Evolutionary conservation across 2,329 filamentous ascomycete species (phyloP), one percentile per base, ranked within the genome.

Genomic region (Aspergillus chevalieri): DNA sequence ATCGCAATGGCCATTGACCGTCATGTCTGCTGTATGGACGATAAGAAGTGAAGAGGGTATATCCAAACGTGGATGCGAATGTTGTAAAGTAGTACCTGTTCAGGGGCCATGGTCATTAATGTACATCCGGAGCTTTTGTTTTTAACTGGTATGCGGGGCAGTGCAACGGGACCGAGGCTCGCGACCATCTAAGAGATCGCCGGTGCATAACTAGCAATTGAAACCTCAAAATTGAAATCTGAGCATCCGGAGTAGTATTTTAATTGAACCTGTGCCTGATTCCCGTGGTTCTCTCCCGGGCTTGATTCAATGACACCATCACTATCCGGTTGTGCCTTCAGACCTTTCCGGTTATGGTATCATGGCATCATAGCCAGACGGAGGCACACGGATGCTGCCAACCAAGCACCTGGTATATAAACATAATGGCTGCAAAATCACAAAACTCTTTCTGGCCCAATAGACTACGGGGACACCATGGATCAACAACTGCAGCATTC

Each of bases 1-100:
- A 21, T 75, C 64, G 39, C 62, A 69, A 5, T 60, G 49, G 3
- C 74, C 74, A 17, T 74, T 59, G 21, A 67, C 52, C 4, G 59
- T 34, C 63, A 65, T 65, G 15, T 12, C 9, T 17, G 38, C 10
- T 43, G 10, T 19, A 36, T 39, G 17, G 3, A 24, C 15, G 19
- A 38, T 26, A 14, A 46, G 14, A 4, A 46, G 14, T 19, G 5
- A 19, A 34, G 7, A 10, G 4, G 4, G 22, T n/a, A 4, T 21
- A n/a, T 19, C 10, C 30, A 33, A 28, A 17, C 9, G 15, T 30
- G 10, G 26, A 12, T 30, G 26, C 10, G 10, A 30, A 30, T 30
- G 10, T 30, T 30, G 9, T 30, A 30, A 30, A 30, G 26, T 30
- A 5, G 10, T 30, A 30, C 10, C 26, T 30, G 26, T 7, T 30